Conservation (phyloP, 768 basidiomycete species). For the Saitozyma podzolica region DNA sequence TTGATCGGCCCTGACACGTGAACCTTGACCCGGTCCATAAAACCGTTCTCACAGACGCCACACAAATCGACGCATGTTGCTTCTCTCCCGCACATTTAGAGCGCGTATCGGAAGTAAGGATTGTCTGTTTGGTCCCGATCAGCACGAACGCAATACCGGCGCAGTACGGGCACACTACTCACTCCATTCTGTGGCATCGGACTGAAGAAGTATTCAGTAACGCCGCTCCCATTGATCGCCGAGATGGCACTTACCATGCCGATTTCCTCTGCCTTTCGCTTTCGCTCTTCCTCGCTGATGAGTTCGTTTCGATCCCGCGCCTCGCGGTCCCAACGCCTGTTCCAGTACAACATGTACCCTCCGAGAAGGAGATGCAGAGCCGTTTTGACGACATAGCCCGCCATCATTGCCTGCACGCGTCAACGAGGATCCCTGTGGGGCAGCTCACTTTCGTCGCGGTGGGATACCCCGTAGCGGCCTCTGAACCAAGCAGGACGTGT, state of each 20-base stretch:
- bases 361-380: constrained; percentile 43
- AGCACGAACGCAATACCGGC: not conserved
- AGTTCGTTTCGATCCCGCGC: no score
- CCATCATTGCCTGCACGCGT: constrained; percentile 32
- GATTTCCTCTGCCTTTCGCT: constrained; percentile 45
- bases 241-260: constrained; percentile 17
- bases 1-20: no score
- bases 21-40: no score
- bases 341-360: no score
- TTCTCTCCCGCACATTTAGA: not conserved
- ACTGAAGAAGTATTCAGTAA: not conserved
- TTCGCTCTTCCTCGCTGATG: constrained; percentile 57
- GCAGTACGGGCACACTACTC: not conserved
- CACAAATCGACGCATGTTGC: not conserved
- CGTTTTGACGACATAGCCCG: constrained; percentile 33
- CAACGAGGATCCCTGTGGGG: no score
- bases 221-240: not conserved
- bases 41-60: no score
- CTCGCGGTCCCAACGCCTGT: no score
- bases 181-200: constrained; percentile 19
- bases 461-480: constrained; percentile 31
- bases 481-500: constrained; percentile 22
- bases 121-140: constrained; percentile 2
- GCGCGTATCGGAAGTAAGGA: constrained; percentile 12
- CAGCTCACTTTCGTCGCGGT: constrained; percentile 33